Evolutionary conservation across 805 yeast species (phyloP), one percentile per base, ranked within the genome.

Genomic region (Wickerhamiella bombiphila): DNA sequence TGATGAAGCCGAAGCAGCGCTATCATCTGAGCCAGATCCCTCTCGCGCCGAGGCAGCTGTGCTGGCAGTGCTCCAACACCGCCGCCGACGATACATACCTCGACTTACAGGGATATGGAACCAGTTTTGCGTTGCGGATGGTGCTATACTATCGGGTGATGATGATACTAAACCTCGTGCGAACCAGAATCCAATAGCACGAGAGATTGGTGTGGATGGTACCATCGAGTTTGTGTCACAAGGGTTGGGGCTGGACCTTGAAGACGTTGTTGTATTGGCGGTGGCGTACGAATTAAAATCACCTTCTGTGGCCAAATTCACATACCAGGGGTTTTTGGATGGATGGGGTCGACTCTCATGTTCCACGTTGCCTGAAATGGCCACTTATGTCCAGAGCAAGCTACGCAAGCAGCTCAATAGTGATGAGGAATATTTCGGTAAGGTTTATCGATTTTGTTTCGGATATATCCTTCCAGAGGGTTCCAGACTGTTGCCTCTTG

Each of bases 361-460:
- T 22, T 36, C 36, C 3, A 56, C 63, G 15, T 40, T 70, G 1
- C 53, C 46, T 0, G 64, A 60, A 2, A 80, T 83, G 86, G 59
- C 54, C 22, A 39, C 46, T 3, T 34, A 22, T 3, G 55, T 57
- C 14, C 41, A 69, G 14, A 46, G 53, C 4, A 47, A 45, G 8
- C 46, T 74, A 28, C 54, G 58, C 3, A 32, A 43, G 1, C 53
- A 57, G 20, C 46, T 73, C 33, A 41, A 45, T 1, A 40, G 45
- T 1, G 69, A 70, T 39, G 41, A 45, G 1, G 57, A 48, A 1
- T 69, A 68, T 40, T 71, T 77, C 48, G 66, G 68, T 37, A 54
- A 60, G 21, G 68, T 86, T 3, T 86, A 91, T 59, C 65, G 66
- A 24, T 86, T 72, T 57, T 66, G 93, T 0, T 88, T 79, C 59